These are phyloP conservation scores for Cryptococcus sp. DNA, from an alignment of 1,284 basidiomycete genomes.

Conservation along the genomic window DNA sequence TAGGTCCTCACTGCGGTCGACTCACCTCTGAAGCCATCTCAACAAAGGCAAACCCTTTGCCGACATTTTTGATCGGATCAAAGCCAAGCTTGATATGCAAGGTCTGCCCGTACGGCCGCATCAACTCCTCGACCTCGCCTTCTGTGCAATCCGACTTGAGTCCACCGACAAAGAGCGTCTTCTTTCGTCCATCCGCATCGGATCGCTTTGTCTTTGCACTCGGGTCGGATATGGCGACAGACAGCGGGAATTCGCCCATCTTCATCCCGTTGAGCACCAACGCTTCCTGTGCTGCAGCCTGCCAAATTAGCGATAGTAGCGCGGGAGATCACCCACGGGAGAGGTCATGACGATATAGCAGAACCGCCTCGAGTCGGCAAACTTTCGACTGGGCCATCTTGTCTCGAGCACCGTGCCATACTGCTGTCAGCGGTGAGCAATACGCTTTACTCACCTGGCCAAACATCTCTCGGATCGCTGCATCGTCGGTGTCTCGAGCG, in stretches of 20 bases:
- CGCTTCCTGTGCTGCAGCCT: conserved; percentile 70
- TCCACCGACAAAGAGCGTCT: conserved; percentile 80
- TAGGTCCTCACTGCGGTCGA: background rate
- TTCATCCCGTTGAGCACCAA: conserved; percentile 71
- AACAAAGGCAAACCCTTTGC: conserved; percentile 87
- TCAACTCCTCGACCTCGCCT: conserved; percentile 63
- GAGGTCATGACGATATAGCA: conserved; percentile 89
- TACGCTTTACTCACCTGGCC: conserved; percentile 53
- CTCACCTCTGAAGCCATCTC: conserved; percentile 78
- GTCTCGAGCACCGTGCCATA: conserved; percentile 89
- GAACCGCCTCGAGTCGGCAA: conserved; percentile 82
- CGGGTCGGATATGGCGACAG: conserved; percentile 86
- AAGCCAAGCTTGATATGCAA: conserved; percentile 72
- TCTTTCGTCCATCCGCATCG: conserved; percentile 60
- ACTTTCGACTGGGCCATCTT: conserved; percentile 97
- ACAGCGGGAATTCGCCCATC: conserved; percentile 57
- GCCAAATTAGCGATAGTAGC: conserved; percentile 2
- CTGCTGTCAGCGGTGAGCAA: conserved; percentile 45
- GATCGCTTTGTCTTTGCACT: conserved; percentile 78
- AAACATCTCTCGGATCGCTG: conserved; percentile 68
- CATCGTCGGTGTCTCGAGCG: conserved; percentile 76
- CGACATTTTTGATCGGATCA: conserved; percentile 60
- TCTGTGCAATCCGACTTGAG: conserved; percentile 61
- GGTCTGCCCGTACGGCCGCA: conserved; percentile 81
- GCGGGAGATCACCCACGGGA: conserved; percentile 58